phyloP scores from a whole-genome alignment of 2,329 filamentous ascomycete genomes.

The Chaetomium sp. region DNA sequence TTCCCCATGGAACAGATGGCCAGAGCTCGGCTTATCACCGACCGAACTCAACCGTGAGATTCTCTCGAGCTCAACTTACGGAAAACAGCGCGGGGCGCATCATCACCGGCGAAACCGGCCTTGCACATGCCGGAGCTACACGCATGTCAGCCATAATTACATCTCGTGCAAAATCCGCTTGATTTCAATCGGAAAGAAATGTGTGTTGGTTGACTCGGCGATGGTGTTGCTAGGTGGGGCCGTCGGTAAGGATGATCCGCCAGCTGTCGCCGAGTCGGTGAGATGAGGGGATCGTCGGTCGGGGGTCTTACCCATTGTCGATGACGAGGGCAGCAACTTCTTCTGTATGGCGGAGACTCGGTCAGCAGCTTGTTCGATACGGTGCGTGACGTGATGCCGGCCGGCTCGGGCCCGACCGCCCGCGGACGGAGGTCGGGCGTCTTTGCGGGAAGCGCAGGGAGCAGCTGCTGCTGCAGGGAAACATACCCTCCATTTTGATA shows the following conservation, averaged over 20 bases:
- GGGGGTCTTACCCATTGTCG: conserved; percentile 95
- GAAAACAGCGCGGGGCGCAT: conserved; percentile 99
- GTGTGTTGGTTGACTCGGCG: conserved; percentile 4
- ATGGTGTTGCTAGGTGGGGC: conserved; percentile 6
- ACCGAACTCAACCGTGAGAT: conserved; percentile 32
- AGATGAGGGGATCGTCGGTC: conserved; percentile 23
- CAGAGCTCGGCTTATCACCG: conserved; percentile 8
- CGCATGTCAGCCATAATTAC: conserved; percentile 33
- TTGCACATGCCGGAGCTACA: conserved; percentile 99
- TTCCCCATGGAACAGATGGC: not conserved
- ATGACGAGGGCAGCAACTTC: conserved; percentile 99
- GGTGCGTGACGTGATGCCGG: not conserved
- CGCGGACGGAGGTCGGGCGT: conserved; percentile 3
- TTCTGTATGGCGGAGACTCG: conserved; percentile 56
- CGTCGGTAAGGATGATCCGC: conserved; percentile 15
- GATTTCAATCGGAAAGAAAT: not conserved
- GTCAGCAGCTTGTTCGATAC: conserved; percentile 35
- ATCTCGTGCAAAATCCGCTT: conserved; percentile 23
- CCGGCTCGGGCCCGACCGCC: conserved; percentile 1
- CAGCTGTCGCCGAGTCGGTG: conserved; percentile 30
- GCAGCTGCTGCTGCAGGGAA: conserved; percentile 21
- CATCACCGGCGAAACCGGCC: conserved; percentile 99
- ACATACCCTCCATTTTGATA: conserved; percentile 52
- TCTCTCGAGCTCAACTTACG: conserved; percentile 58
- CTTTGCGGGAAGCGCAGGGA: not conserved